Base-by-base conservation (phyloP, 2,329 filamentous ascomycete species). In the Thelonectria discophora region DNA sequence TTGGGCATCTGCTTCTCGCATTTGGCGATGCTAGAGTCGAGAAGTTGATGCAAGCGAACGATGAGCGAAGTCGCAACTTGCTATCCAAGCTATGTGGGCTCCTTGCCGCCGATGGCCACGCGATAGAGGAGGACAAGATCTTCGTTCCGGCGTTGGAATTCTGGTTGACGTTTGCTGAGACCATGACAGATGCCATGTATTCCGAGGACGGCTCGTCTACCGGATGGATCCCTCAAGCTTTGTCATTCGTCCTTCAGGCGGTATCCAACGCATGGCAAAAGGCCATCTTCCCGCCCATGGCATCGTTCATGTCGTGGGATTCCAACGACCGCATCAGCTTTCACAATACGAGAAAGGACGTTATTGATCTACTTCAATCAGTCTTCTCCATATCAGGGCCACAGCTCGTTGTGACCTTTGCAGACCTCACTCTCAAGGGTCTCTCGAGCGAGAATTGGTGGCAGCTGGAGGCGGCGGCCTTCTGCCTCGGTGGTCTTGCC, bases 141-240 rank as follows among this genome's bases (percentile, higher is more conserved):
- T 93, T 92, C 57, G 85, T 91, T 1, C 86, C 88, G 1, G 86
- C 89, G 1, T 82, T 94, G 13, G 91, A 95, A 69, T 94, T 95
- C 73, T 95, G 92, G 92, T 89, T 86, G 17, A 88, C 86, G 1
- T 93, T 89, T 72, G 86, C 91, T 6, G 91, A 93, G 75, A 85
- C 86, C 12, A 82, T 88, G 80, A 85, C 82, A 62, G 90, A 88
- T 72, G 80, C 77, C 10, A 77, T 84, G 47, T 86, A 82, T 62
- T 82, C 83, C 1, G 80, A 81, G n/a, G 80, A 83, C 21, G 77
- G 77, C 4, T 73, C 76, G 5, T 76, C 79, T 5, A 76, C 79
- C 3, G 67, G 76, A 7, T 92, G 89, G 88, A 81, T 89, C 50
- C 77, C 80, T 8, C 75, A 80, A 8, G 88, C 89, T 2, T 82